Base-by-base conservation (phyloP, 2,329 filamentous ascomycete species). In the Cryphonectria radicalis region DNA sequence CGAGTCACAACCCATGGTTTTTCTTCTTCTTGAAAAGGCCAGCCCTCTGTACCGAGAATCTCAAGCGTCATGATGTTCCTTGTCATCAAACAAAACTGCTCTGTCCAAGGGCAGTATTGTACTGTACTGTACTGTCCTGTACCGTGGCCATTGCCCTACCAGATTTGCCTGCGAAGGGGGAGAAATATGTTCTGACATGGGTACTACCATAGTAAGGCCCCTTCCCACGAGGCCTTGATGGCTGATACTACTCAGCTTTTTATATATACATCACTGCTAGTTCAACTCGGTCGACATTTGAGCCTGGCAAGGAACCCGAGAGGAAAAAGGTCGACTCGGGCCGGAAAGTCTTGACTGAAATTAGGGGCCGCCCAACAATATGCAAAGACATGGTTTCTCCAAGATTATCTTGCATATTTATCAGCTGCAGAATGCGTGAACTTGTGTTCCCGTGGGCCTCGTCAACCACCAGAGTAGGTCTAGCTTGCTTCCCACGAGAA, bases 1-100 rank as follows among this genome's bases (percentile, higher is more conserved):
- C 78, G 78, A 80, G 79, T 80, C 68, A 76, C 62, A 76, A 67
- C 57, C 62, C 59, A 67, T 55, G 46, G 70, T 69, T 22, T 35
- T 55, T 11, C 66, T 22, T 35, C 63, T 11, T 66, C 57, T 28
- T 64, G 19, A 32, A 32, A 46, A 7, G 40, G 2, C 11, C 11
- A 64, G 14, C 3, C 22, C 22, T 50, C 19, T 64, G 4, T 14
- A 35, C 8, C 19, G 19, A 28, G 57, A 13, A 35, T 5, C 19
- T 25, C 22, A 17, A 17, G 19, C 46, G 3, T 62, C 17, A 22
- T 25, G 59, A 40, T 62, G 19, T 19, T 37, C 32, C 40, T 57
- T 17, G 19, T 40, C 59, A 62, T 40, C 59, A 25, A 40, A 4
- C 35, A 35, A 14, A 14, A 22, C 32, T 62, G 35, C 17, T 62